Evolutionary conservation across 495 filamentous ascomycete species (phyloP).

Genomic region (Penicillium manginii): DNA sequence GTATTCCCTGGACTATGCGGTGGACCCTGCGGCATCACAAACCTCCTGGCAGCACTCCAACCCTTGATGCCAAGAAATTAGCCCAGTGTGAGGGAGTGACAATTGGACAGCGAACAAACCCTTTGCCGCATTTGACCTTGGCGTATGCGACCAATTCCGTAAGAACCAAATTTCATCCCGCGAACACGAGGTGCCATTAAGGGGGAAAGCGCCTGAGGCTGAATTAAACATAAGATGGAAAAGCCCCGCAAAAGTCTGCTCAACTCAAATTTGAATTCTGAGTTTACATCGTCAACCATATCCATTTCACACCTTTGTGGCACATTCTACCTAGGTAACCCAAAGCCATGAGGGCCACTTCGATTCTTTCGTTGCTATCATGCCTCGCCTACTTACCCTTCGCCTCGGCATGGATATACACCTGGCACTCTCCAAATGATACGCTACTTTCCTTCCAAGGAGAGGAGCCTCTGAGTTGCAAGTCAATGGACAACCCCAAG

Average conservation of each 20-base stretch:
- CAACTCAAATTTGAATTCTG: background rate
- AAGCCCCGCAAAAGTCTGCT: background rate
- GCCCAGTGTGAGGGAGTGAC: background rate
- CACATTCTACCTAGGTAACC: background rate
- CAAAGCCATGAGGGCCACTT: constrained; percentile 8
- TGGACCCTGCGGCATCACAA: constrained; percentile 1
- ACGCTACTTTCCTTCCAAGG: constrained; percentile 5
- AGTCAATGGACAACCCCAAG: constrained; percentile 12
- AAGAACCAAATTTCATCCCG: background rate
- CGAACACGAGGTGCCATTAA: background rate
- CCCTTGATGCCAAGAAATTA: background rate
- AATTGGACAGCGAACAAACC: constrained; percentile 1
- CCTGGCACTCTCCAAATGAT: constrained; percentile 8
- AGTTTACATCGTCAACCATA: background rate
- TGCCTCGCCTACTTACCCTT: constrained; percentile 9
- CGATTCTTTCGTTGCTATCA: constrained; percentile 5
- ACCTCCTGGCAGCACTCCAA: background rate
- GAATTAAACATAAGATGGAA: constrained; percentile 2
- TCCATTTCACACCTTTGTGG: too few relatives aligned
- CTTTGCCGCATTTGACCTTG: background rate
- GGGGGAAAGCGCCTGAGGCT: background rate
- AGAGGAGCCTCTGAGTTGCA: background rate
- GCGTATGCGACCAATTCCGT: background rate
- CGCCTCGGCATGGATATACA: constrained; percentile 13
- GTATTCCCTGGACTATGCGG: constrained; percentile 9